These are phyloP conservation scores for Aspergillus fumigatiaffinis DNA, from an alignment of 2,329 filamentous ascomycete genomes.

Conservation along the genomic window DNA sequence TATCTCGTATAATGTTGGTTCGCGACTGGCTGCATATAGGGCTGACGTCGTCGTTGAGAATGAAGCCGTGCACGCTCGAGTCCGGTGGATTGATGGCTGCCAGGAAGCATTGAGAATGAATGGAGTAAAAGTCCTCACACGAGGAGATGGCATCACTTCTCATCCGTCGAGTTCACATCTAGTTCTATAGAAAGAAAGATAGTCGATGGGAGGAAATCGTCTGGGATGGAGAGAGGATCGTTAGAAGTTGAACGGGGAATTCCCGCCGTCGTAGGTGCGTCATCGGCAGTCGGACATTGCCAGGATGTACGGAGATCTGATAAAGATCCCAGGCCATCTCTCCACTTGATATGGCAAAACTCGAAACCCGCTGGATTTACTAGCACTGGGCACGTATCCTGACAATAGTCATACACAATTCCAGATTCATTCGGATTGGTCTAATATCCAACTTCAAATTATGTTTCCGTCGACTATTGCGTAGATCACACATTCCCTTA, in stretches of 20 bases:
- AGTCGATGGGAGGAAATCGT: neutral
- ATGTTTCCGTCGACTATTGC: too few relatives aligned
- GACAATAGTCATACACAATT: too few relatives aligned
- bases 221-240: neutral
- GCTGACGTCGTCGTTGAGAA: slow-evolving; percentile 46
- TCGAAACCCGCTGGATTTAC: neutral
- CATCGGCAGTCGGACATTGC: slow-evolving; percentile 7
- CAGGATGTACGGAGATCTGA: slow-evolving; percentile 6
- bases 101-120: slow-evolving; percentile 1
- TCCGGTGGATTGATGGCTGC: slow-evolving; percentile 1
- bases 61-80: slow-evolving; percentile 1
- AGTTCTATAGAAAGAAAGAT: neutral
- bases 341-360: neutral
- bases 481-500: too few relatives aligned
- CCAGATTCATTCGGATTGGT: too few relatives aligned
- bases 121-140: slow-evolving; percentile 12
- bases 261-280: slow-evolving; percentile 18
- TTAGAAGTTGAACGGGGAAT: slow-evolving; percentile 4
- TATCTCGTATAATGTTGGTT: slow-evolving; percentile 73
- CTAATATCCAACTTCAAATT: too few relatives aligned
- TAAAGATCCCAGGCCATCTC: neutral
- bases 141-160: slow-evolving; percentile 22
- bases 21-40: slow-evolving; percentile 23
- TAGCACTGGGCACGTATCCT: too few relatives aligned
- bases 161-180: slow-evolving; percentile 7